Percentiles rank a stretch among this genome's conserved stretches.
phyloP scores from a whole-genome alignment of 371 early-diverging fungal genomes.

The Globomyces sp. region DNA sequence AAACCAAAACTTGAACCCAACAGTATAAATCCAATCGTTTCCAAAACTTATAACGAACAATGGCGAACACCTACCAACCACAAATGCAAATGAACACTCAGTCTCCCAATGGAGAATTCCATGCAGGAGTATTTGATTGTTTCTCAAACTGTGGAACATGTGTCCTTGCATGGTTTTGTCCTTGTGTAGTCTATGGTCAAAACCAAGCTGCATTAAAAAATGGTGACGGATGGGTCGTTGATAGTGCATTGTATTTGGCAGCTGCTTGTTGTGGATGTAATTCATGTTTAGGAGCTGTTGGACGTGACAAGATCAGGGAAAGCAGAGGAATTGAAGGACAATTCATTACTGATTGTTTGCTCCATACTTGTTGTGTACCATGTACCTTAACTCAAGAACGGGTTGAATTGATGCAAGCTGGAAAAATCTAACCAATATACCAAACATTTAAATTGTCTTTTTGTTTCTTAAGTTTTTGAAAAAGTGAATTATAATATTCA shows the following conservation, averaged over 20 bases:
- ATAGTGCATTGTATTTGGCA: not conserved
- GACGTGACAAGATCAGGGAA: not conserved
- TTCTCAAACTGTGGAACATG: not conserved
- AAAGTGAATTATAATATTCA: too few relatives aligned
- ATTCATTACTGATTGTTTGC: not conserved
- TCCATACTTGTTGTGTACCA: not conserved
- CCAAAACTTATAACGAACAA: too few relatives aligned
- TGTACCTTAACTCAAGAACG: conserved; percentile 2
- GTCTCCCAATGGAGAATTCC: conserved; percentile 2
- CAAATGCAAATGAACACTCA: not conserved
- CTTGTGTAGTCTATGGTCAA: conserved; percentile 7
- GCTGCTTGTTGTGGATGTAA: not conserved
- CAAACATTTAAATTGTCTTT: too few relatives aligned
- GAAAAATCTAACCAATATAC: not conserved
- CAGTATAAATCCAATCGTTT: too few relatives aligned
- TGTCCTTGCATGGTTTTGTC: not conserved
- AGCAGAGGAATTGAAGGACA: not conserved
- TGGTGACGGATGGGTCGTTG: not conserved
- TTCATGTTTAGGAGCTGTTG: not conserved
- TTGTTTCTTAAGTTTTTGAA: too few relatives aligned
- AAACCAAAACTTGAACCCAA: too few relatives aligned
- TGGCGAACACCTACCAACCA: not conserved
- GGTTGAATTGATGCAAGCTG: not conserved
- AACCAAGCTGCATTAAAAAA: conserved; percentile 1
- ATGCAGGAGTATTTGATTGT: not conserved